A percentile compares a stretch with the other conserved stretches of the same genome.
Evolutionary conservation across 108 stramenopile genomes (phyloP).

Genomic region (Pseudonitzschia multistriata): DNA sequence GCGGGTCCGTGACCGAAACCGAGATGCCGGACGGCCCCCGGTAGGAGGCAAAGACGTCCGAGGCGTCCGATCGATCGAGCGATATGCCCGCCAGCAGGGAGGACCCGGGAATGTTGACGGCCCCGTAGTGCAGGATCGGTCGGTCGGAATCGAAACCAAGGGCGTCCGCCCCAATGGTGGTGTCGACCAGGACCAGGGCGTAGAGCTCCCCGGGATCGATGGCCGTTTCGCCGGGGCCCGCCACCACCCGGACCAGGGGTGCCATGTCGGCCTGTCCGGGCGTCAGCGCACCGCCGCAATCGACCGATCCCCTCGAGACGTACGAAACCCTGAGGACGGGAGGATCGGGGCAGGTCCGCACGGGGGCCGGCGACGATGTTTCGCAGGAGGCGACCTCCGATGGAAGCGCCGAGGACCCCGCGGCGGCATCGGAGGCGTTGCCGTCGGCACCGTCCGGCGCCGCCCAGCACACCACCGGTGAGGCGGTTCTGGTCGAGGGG

Average conservation of each 20-base stretch:
- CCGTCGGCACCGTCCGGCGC: not conserved
- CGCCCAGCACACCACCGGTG: not conserved
- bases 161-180: not conserved
- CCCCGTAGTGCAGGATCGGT: constrained; percentile 2
- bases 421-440: not conserved
- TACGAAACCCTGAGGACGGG: not conserved
- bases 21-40: not conserved
- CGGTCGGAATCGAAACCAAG: not conserved
- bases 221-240: not conserved
- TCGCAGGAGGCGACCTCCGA: not conserved
- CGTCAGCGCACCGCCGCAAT: not conserved
- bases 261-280: not conserved
- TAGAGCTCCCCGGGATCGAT: not conserved
- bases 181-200: not conserved
- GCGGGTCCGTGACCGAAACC: not conserved
- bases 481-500: not conserved
- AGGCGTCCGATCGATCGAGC: not conserved
- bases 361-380: not conserved
- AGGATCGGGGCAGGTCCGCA: not conserved
- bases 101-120: not conserved
- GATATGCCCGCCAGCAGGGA: not conserved
- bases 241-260: not conserved
- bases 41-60: not conserved
- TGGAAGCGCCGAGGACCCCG: not conserved
- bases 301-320: constrained; percentile 2